Evolutionary conservation across 352 stramenopile species (phyloP).

Genomic region (Labyrinthula sp.): DNA sequence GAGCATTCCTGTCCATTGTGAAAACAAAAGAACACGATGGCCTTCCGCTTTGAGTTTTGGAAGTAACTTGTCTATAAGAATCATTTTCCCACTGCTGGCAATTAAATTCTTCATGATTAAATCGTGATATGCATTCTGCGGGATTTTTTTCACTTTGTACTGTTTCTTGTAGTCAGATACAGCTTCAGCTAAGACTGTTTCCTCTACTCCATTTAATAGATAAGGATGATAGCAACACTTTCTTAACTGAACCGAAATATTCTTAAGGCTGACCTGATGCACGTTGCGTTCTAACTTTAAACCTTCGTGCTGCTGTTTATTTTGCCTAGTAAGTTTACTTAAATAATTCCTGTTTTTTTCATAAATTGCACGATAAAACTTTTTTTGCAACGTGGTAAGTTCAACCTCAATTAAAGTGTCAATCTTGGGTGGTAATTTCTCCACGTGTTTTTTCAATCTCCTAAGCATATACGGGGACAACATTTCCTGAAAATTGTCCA

Average conservation of each 20-base stretch:
- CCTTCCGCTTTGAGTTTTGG: conserved; percentile 75
- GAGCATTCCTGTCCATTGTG: conserved; percentile 77
- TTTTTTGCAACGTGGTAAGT: conserved; percentile 95
- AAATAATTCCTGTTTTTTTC: conserved; percentile 90
- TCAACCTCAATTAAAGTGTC: conserved; percentile 99
- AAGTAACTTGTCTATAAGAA: conserved; percentile 94
- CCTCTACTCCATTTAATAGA: conserved; percentile 60
- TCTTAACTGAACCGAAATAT: conserved; percentile 59
- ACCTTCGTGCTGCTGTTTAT: conserved; percentile 48
- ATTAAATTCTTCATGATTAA: conserved; percentile 49
- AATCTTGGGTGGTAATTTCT: conserved; percentile 86
- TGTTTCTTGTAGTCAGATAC: background rate
- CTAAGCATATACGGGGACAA: conserved; percentile 48
- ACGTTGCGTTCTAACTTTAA: conserved; percentile 50
- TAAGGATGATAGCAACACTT: conserved; percentile 83
- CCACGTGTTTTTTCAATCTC: conserved; percentile 82
- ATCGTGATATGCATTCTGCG: too few relatives aligned
- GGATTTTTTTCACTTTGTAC: background rate
- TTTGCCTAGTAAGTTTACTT: conserved; percentile 35
- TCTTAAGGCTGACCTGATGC: conserved; percentile 24
- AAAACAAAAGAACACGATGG: conserved; percentile 94
- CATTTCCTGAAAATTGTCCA: conserved; percentile 27
- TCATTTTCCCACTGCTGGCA: conserved; percentile 81
- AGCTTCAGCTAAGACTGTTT: conserved; percentile 36
- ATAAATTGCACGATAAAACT: conserved; percentile 97